Conservation (phyloP, 169 alveolate species). For the Eimeria necatrix region DNA sequence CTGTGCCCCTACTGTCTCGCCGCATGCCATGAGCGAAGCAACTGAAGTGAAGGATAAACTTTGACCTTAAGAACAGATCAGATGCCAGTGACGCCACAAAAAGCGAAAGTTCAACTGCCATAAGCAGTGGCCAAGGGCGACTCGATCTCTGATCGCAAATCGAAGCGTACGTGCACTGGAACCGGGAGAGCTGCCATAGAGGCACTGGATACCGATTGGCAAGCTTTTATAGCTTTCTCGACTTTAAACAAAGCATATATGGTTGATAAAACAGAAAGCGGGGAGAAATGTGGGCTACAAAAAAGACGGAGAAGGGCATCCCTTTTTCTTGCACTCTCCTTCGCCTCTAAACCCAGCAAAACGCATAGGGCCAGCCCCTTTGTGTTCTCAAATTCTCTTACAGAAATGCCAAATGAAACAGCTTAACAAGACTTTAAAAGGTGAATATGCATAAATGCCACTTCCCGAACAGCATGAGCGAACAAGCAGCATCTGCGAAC, state of each 20-base stretch:
- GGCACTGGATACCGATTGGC: slow-evolving; percentile 8
- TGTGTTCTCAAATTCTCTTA: background rate
- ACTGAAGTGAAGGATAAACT: background rate
- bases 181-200: background rate
- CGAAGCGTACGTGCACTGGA: slow-evolving; percentile 13
- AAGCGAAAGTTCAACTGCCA: slow-evolving; percentile 7
- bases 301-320: slow-evolving; percentile 28
- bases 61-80: background rate
- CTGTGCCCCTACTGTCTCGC: slow-evolving; percentile 7
- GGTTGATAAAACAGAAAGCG: background rate
- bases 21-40: background rate
- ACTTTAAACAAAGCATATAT: background rate
- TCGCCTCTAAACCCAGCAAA: background rate
- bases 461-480: slow-evolving; percentile 34
- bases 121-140: background rate
- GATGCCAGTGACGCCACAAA: background rate
- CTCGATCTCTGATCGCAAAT: slow-evolving; percentile 42
- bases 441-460: background rate
- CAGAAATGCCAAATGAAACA: background rate
- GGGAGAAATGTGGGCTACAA: background rate
- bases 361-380: background rate
- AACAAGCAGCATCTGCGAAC: slow-evolving; percentile 21
- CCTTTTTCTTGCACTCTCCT: background rate
- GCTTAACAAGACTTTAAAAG: background rate
- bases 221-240: background rate